Conservation (phyloP, 2,329 filamentous ascomycete species). For the Phaeosphaeriaceae sp. region DNA sequence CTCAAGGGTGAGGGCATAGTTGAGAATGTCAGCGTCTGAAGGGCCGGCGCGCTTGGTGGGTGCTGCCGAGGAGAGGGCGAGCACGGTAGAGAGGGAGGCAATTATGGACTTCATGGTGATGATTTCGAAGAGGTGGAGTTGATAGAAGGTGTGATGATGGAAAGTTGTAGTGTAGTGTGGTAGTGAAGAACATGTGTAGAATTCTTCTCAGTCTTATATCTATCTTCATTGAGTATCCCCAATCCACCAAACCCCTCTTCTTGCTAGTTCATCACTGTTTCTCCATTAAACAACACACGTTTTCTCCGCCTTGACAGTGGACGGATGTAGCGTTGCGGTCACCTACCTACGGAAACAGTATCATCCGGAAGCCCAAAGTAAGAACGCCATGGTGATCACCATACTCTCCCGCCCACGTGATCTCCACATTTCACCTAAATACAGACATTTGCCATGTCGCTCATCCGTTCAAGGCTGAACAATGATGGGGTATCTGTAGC, state of each 20-base stretch:
- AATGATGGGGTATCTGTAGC: not conserved
- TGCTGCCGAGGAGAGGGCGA: slow-evolving; percentile 21
- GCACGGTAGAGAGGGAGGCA: slow-evolving; percentile 14
- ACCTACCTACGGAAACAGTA: not conserved
- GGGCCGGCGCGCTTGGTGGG: slow-evolving; percentile 35
- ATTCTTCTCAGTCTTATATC: not conserved
- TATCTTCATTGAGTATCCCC: not conserved
- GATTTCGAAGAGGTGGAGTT: not conserved
- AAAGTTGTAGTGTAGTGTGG: not conserved
- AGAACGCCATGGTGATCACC: not conserved
- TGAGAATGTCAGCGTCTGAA: slow-evolving; percentile 45
- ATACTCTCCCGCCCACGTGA: not conserved
- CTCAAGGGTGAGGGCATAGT: slow-evolving; percentile 55
- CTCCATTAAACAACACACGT: not conserved
- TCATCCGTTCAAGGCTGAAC: not conserved
- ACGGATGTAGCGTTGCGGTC: not conserved
- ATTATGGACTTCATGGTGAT: slow-evolving; percentile 20
- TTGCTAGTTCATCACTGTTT: not conserved
- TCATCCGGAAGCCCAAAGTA: slow-evolving; percentile 2
- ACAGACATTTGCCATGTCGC: not conserved
- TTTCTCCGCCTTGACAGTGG: not conserved
- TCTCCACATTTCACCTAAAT: not conserved
- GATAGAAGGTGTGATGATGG: not conserved
- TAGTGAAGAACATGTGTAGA: not conserved
- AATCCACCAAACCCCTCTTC: not conserved